phyloP scores from a whole-genome alignment of 73 alveolate species.

The Symbiodinium natans region DNA sequence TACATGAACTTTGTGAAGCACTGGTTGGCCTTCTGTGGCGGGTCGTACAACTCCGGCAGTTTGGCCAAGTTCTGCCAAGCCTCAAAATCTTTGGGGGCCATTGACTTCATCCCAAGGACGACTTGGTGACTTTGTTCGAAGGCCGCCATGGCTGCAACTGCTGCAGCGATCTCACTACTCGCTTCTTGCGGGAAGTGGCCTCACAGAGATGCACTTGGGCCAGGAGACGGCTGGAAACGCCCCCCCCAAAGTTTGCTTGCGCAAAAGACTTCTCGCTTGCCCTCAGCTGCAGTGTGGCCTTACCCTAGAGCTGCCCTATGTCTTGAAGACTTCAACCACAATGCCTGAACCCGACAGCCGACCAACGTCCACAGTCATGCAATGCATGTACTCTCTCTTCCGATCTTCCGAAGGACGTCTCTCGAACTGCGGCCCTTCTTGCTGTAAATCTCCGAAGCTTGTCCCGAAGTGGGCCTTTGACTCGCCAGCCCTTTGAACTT shows the following conservation, averaged over 20 bases:
- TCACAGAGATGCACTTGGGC: neutral
- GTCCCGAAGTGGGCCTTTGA: too few species aligned
- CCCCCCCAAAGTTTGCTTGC: too few species aligned
- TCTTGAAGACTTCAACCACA: too few species aligned
- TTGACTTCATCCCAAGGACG: neutral
- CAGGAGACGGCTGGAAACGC: neutral
- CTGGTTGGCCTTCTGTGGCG: neutral
- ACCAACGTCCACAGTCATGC: too few species aligned
- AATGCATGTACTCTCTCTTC: too few species aligned
- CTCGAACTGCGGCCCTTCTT: too few species aligned
- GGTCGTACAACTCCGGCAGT: neutral
- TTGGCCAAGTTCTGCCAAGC: neutral
- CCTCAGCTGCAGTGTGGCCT: too few species aligned
- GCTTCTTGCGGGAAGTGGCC: neutral
- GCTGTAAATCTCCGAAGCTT: too few species aligned
- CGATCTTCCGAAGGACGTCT: too few species aligned
- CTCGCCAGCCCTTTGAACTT: neutral
- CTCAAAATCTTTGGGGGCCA: neutral
- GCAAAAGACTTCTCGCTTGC: too few species aligned
- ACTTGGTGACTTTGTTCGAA: neutral
- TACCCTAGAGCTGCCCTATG: too few species aligned
- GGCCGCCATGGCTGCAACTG: neutral
- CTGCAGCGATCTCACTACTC: neutral
- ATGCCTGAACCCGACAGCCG: too few species aligned
- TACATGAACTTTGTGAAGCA: neutral